Percentiles rank a stretch among this genome's conserved stretches.
Conservation (phyloP, 2,329 filamentous ascomycete species). For the Amauroascus verrucosus region DNA sequence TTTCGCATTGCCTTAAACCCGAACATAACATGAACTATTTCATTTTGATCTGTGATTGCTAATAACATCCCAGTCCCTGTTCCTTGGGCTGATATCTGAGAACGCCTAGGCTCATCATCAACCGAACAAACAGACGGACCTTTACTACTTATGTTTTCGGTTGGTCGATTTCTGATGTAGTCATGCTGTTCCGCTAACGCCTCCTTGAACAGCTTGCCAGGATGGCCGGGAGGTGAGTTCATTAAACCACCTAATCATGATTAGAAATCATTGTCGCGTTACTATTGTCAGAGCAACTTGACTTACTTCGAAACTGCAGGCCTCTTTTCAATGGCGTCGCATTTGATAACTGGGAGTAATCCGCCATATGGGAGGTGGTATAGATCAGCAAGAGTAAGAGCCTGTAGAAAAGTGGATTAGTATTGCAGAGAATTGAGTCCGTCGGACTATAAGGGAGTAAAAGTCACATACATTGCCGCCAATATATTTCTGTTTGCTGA, state of each 20-base stretch:
- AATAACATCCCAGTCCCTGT: no score
- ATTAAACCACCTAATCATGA: slow-evolving; percentile 11
- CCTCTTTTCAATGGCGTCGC: slow-evolving; percentile 10
- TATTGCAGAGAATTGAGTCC: not conserved
- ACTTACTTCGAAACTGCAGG: slow-evolving; percentile 13
- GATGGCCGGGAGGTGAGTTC: slow-evolving; percentile 4
- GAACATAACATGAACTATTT: no score
- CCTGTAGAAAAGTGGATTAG: not conserved
- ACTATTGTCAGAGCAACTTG: no score
- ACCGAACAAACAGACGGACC: not conserved
- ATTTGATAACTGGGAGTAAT: not conserved
- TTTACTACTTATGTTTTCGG: no score
- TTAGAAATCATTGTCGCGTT: not conserved
- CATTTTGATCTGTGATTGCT: not conserved
- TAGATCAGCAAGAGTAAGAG: slow-evolving; percentile 13
- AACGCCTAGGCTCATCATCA: no score
- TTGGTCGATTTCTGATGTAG: not conserved
- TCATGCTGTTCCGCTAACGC: slow-evolving; percentile 6
- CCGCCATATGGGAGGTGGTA: slow-evolving; percentile 11
- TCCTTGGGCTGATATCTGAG: no score
- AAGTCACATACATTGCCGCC: slow-evolving; percentile 11
- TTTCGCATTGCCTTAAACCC: no score
- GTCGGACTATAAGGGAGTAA: not conserved
- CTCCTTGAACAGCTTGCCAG: slow-evolving; percentile 10
- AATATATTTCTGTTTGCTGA: slow-evolving; percentile 15